Percentiles rank a stretch among this genome's conserved stretches.
phyloP scores from a whole-genome alignment of 1,139 yeast species.

The Kurtzmaniella quercitrusa region DNA sequence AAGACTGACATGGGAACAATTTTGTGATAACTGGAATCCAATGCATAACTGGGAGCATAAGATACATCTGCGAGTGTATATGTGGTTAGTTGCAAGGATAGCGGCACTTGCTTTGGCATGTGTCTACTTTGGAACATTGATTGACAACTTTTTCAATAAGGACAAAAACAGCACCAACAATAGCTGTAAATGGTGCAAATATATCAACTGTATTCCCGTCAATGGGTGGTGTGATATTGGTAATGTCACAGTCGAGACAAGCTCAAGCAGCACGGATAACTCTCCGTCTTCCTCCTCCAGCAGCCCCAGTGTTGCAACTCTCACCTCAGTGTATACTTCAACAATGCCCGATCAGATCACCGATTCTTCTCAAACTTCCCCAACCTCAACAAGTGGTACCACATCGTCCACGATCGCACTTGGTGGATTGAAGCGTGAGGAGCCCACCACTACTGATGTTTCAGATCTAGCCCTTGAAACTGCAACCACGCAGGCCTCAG shows the following conservation, averaged over 20 bases:
- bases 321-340: neutral
- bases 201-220: conserved; percentile 68
- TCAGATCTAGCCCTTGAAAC: neutral
- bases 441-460: conserved; percentile 1
- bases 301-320: neutral
- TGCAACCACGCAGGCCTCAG: neutral
- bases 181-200: conserved; percentile 67
- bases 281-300: neutral
- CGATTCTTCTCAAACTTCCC: neutral
- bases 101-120: conserved; percentile 45
- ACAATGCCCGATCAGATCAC: neutral
- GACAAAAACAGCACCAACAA: conserved; percentile 27
- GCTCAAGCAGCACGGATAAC: neutral
- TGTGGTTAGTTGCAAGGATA: conserved; percentile 51
- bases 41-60: conserved; percentile 32
- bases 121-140: conserved; percentile 48
- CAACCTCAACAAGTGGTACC: neutral
- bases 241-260: conserved; percentile 30
- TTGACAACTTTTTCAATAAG: conserved; percentile 45
- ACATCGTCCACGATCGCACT: neutral
- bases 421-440: conserved; percentile 2
- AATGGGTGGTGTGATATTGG: conserved; percentile 72
- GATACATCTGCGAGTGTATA: conserved; percentile 29
- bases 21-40: conserved; percentile 43
- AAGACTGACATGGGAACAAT: conserved; percentile 39